phyloP scores from a whole-genome alignment of 257 asterid species.

The Solanum pimpinellifolium region DNA sequence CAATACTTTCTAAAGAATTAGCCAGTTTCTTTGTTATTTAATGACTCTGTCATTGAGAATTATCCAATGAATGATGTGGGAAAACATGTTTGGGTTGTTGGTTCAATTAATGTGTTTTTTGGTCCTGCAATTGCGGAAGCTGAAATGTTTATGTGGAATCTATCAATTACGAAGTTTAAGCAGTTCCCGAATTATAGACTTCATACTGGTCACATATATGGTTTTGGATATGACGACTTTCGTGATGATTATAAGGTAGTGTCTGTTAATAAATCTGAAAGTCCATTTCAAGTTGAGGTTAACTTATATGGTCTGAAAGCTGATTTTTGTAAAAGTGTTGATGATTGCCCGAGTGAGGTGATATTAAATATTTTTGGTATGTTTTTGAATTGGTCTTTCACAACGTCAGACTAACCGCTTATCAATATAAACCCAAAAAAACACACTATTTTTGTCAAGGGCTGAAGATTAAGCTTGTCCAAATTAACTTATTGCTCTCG shows the following conservation, averaged over 20 bases:
- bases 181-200: neutral
- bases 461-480: no score
- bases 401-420: no score
- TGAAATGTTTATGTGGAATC: neutral
- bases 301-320: neutral
- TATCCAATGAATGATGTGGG: neutral
- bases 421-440: no score
- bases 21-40: neutral
- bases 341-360: neutral
- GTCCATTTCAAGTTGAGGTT: neutral
- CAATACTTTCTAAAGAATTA: neutral
- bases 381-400: neutral
- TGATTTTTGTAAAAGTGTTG: neutral
- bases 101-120: neutral
- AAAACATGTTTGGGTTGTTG: neutral
- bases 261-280: neutral
- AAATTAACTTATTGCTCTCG: no score
- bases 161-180: neutral
- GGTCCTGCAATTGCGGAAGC: neutral
- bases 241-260: neutral
- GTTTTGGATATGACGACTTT: neutral
- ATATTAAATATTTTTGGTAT: no score
- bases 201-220: neutral
- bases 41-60: neutral
- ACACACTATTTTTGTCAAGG: no score